Evolutionary conservation across 257 asterid genomes (phyloP), one percentile per base, ranked within the genome.

Genomic region (Solanum pennellii): DNA sequence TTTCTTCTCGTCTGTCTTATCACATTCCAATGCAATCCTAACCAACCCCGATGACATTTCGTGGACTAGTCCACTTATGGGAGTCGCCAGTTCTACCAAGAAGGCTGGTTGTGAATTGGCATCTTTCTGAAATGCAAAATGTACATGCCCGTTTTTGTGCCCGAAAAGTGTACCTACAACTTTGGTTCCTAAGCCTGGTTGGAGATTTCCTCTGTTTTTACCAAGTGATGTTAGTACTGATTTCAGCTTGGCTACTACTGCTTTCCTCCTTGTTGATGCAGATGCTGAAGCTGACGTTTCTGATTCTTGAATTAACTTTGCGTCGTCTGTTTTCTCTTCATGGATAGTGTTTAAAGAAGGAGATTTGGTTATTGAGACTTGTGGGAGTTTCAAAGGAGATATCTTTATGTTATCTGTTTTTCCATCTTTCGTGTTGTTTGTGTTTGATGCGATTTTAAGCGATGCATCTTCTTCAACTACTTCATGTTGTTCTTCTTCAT

Each of bases 111-210:
- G 79, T 3, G 91, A 90, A 10, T 74, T 87, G 76, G 94, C 76
- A 39, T 92, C 91, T 74, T 89, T 90, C 87, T 93, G 95, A 91
- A 93, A 86, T 7, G 92, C 91, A 45, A 93, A 89, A 88, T 92
- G 92, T 31, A 92, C 93, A 83, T 92, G 89, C 41, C 94, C 84
- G 15, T n/a, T 87, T 71, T 91, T 83, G 88, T 88, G 56, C 12
- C 95, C 95, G 73, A 92, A 93, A 39, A 93, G 92, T 20, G 95
- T 93, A 0, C 95, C 95, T 12, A 93, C 90, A 31, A 91, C 90
- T 42, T 90, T 71, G 31, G 88, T 29, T 13, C 93, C 93, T 12
- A 89, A 80, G 4, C 91, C 90, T 27, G 59, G 89, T 25, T 75
- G 91, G 29, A 72, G 82, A 44, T 44, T 45, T 13, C 82, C 80